Percentiles rank a stretch among this genome's conserved stretches.
These are phyloP conservation scores for Phytophthora lateralis DNA, from an alignment of 352 stramenopile species.

Conservation along the genomic window DNA sequence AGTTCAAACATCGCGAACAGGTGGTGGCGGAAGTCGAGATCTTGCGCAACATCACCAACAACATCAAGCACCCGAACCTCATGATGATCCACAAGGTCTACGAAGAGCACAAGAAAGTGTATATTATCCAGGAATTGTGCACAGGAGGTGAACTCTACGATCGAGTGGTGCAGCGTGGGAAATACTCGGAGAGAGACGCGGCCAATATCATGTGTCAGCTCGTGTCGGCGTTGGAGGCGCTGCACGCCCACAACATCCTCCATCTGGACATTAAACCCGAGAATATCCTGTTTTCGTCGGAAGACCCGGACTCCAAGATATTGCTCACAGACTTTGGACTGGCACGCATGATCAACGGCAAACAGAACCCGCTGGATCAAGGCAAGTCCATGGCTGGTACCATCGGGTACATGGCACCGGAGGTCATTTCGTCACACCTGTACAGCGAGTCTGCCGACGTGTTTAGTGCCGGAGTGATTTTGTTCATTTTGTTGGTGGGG, in stretches of 20 bases:
- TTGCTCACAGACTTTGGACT: constrained; percentile 81
- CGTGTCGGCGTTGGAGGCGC: constrained; percentile 60
- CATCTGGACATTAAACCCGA: constrained; percentile 84
- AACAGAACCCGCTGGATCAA: constrained; percentile 62
- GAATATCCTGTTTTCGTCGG: constrained; percentile 75
- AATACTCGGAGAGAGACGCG: constrained; percentile 71
- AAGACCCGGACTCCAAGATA: constrained; percentile 58
- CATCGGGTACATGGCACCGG: constrained; percentile 80
- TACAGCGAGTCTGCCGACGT: constrained; percentile 78
- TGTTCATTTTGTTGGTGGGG: constrained; percentile 81
- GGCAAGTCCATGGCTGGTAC: constrained; percentile 76
- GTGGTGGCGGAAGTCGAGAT: constrained; percentile 82
- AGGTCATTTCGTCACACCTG: constrained; percentile 69
- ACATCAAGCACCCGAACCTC: constrained; percentile 79
- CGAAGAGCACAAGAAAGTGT: constrained; percentile 81
- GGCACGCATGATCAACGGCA: constrained; percentile 76
- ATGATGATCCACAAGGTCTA: constrained; percentile 86
- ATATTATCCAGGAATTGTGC: constrained; percentile 80
- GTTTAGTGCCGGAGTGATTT: constrained; percentile 81
- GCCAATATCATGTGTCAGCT: constrained; percentile 71
- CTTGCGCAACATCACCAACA: constrained; percentile 80
- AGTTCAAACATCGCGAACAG: constrained; percentile 75
- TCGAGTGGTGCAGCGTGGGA: constrained; percentile 63
- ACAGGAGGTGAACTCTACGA: constrained; percentile 81
- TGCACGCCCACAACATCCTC: constrained; percentile 81